phyloP scores from a whole-genome alignment of 768 basidiomycete species.

The Roridomyces roridus region DNA sequence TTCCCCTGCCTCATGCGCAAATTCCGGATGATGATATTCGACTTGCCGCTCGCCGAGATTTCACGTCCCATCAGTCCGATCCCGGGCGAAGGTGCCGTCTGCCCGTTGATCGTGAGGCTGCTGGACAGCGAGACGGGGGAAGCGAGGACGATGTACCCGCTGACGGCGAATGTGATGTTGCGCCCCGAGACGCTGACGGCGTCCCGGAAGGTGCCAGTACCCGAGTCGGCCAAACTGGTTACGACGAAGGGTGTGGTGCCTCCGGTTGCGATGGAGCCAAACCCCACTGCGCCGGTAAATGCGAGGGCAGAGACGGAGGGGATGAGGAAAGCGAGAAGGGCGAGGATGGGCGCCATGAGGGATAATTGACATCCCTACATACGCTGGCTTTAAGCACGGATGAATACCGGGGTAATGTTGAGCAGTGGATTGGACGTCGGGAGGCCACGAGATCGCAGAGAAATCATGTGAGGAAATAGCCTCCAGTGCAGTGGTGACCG shows the following conservation, averaged over 20 bases:
- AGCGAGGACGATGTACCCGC: constrained; percentile 29
- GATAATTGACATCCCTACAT: too few relatives aligned
- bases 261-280: constrained; percentile 30
- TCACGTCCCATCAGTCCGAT: constrained; percentile 30
- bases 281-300: constrained; percentile 29
- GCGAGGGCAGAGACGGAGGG: constrained; percentile 27
- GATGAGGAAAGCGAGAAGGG: constrained; percentile 12
- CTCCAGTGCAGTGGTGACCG: too few relatives aligned
- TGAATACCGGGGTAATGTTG: constrained; percentile 55
- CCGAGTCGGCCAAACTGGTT: constrained; percentile 29
- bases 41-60: constrained; percentile 25
- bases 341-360: constrained; percentile 13
- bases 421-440: too few relatives aligned
- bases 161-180: constrained; percentile 30
- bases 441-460: background rate
- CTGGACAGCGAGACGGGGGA: constrained; percentile 28
- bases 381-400: too few relatives aligned
- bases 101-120: constrained; percentile 28
- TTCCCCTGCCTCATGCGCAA: constrained; percentile 29
- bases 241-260: constrained; percentile 27
- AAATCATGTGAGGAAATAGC: constrained; percentile 51
- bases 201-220: constrained; percentile 28
- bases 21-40: constrained; percentile 28
- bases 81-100: constrained; percentile 28
- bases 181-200: constrained; percentile 27